phyloP scores from a whole-genome alignment of 2,329 filamentous ascomycete genomes.

The Phyllosticta citrichinensis region DNA sequence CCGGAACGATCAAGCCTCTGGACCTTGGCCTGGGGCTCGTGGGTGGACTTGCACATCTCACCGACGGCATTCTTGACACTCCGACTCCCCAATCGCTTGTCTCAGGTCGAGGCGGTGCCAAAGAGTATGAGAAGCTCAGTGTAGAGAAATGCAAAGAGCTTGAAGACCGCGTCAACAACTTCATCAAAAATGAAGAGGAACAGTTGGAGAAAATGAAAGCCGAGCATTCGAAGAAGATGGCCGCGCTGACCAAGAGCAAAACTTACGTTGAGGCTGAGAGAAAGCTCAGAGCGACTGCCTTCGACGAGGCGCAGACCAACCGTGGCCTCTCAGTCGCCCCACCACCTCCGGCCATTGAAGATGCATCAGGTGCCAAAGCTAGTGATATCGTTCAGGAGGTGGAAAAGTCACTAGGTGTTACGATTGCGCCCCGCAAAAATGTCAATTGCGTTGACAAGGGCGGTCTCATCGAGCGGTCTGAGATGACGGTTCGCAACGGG shows the following conservation, averaged over 20 bases:
- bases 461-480: conserved; percentile 52
- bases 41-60: conserved; percentile 72
- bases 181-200: conserved; percentile 60
- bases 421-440: conserved; percentile 52
- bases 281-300: conserved; percentile 57
- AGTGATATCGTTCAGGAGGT: conserved; percentile 68
- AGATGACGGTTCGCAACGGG: conserved; percentile 20
- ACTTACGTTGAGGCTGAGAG: conserved; percentile 65
- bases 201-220: conserved; percentile 81
- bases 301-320: conserved; percentile 41
- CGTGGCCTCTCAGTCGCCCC: conserved; percentile 29
- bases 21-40: conserved; percentile 72
- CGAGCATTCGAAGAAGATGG: conserved; percentile 65
- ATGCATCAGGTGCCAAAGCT: conserved; percentile 37
- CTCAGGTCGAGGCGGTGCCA: conserved; percentile 18
- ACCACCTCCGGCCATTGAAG: conserved; percentile 10
- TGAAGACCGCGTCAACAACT: conserved; percentile 62
- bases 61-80: conserved; percentile 72
- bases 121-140: conserved; percentile 54
- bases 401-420: conserved; percentile 59
- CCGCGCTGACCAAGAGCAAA: conserved; percentile 61
- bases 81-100: conserved; percentile 21
- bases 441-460: conserved; percentile 69
- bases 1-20: conserved; percentile 73
- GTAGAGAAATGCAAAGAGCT: conserved; percentile 75